phyloP scores from a whole-genome alignment of 148 eudicot genomes.

The Spergularia marina region DNA sequence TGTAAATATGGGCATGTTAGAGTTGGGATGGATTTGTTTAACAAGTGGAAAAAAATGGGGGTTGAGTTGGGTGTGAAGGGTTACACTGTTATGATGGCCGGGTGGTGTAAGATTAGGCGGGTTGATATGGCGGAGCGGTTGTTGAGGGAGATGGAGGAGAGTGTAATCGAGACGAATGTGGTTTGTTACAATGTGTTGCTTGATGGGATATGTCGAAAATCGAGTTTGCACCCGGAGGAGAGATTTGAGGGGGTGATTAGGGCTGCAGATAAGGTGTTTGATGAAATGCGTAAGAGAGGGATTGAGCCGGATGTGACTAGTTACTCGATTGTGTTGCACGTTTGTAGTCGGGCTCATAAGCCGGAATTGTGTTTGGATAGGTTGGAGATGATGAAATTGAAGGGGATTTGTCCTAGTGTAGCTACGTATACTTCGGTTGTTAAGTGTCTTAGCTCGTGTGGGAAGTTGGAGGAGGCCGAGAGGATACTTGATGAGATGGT shows the following conservation, averaged over 20 bases:
- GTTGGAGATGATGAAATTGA: slow-evolving; percentile 62
- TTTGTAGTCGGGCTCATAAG: slow-evolving; percentile 87
- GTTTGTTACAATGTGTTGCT: slow-evolving; percentile 79
- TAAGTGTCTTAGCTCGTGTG: slow-evolving; percentile 91
- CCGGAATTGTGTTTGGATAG: slow-evolving; percentile 67
- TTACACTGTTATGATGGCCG: slow-evolving; percentile 73
- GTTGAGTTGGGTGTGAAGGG: slow-evolving; percentile 50
- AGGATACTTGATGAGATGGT: slow-evolving; percentile 68
- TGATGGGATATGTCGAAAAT: slow-evolving; percentile 80
- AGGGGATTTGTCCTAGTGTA: slow-evolving; percentile 71
- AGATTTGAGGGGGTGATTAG: slow-evolving; percentile 70
- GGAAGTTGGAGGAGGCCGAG: slow-evolving; percentile 73
- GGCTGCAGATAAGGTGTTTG: slow-evolving; percentile 69
- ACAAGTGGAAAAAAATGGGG: slow-evolving; percentile 38
- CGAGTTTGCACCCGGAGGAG: slow-evolving; percentile 79
- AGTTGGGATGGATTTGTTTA: slow-evolving; percentile 76
- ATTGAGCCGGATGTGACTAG: slow-evolving; percentile 91
- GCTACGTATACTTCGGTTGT: slow-evolving; percentile 87
- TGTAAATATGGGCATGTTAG: slow-evolving; percentile 80
- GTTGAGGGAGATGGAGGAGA: slow-evolving; percentile 67
- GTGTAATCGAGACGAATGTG: slow-evolving; percentile 72
- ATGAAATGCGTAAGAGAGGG: slow-evolving; percentile 80
- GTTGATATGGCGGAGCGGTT: slow-evolving; percentile 62
- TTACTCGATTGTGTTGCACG: slow-evolving; percentile 83
- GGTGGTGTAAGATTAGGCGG: slow-evolving; percentile 80